Conservation (phyloP, 1,139 yeast species). For the Suhomyces anneliseae region DNA sequence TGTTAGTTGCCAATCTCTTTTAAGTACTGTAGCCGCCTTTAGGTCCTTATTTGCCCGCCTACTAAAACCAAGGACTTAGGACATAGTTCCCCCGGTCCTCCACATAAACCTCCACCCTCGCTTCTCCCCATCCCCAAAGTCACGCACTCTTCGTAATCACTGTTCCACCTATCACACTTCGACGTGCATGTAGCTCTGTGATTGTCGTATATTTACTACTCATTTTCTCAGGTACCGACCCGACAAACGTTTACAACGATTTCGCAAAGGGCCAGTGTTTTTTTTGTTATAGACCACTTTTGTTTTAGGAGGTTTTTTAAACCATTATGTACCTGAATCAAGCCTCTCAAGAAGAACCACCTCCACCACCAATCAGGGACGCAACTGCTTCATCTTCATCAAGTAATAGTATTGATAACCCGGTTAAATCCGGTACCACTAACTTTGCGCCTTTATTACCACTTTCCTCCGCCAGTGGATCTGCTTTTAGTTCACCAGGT, state of each 20-base stretch:
- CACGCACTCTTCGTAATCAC: background rate
- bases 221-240: constrained; percentile 12
- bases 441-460: constrained; percentile 6
- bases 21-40: no score
- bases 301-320: background rate
- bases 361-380: background rate
- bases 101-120: background rate
- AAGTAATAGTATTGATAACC: background rate
- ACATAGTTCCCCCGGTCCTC: no score
- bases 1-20: no score
- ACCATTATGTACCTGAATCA: constrained; percentile 6
- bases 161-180: constrained; percentile 4
- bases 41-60: no score
- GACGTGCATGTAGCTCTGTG: constrained; percentile 8
- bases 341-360: constrained; percentile 7
- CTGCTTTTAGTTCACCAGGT: background rate
- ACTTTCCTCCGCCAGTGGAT: background rate
- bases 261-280: constrained; percentile 5
- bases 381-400: background rate
- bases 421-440: background rate
- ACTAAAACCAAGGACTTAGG: no score
- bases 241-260: constrained; percentile 3
- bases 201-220: constrained; percentile 11
- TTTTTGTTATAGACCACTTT: constrained; percentile 6
- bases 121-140: constrained; percentile 2